Evolutionary conservation across 2,329 filamentous ascomycete genomes (phyloP).

Genomic region (Colletotrichum endophyticum): DNA sequence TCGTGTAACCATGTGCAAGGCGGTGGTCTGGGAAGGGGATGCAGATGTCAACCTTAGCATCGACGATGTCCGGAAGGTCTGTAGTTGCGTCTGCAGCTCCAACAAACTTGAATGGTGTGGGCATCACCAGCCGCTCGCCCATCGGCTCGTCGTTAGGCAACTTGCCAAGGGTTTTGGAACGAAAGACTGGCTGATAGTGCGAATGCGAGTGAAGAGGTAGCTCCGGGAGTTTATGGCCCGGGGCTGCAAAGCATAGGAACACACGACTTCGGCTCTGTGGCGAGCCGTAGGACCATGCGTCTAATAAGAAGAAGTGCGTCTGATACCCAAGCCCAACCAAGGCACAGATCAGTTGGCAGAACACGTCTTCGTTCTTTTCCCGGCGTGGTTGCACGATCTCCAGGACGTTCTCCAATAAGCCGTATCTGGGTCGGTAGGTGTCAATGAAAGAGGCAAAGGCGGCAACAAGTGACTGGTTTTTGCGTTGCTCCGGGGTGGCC

Average conservation of each 20-base stretch:
- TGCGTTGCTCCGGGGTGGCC: slow-evolving; percentile 58
- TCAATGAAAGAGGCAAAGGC: slow-evolving; percentile 79
- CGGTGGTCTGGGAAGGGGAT: slow-evolving; percentile 73
- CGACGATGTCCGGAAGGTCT: slow-evolving; percentile 68
- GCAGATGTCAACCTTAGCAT: slow-evolving; percentile 66
- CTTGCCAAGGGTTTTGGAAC: slow-evolving; percentile 52
- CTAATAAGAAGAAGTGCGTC: slow-evolving; percentile 68
- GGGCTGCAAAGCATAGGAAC: slow-evolving; percentile 75
- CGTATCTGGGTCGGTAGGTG: slow-evolving; percentile 76
- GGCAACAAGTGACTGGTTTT: slow-evolving; percentile 79
- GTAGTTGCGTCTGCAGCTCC: slow-evolving; percentile 56
- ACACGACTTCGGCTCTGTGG: slow-evolving; percentile 70
- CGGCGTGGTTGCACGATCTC: slow-evolving; percentile 61
- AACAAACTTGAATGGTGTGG: slow-evolving; percentile 66
- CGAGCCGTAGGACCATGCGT: slow-evolving; percentile 72
- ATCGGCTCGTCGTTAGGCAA: slow-evolving; percentile 66
- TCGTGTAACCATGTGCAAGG: slow-evolving; percentile 44
- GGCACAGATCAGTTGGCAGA: slow-evolving; percentile 75
- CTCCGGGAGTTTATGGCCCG: slow-evolving; percentile 61
- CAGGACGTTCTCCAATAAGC: slow-evolving; percentile 78
- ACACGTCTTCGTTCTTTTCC: slow-evolving; percentile 63
- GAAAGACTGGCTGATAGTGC: slow-evolving; percentile 45
- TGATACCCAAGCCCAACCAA: slow-evolving; percentile 82
- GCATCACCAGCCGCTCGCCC: slow-evolving; percentile 51
- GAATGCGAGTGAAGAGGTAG: slow-evolving; percentile 67